Conservation (phyloP, 106 monocot species). For the Narthecium ossifragum region DNA sequence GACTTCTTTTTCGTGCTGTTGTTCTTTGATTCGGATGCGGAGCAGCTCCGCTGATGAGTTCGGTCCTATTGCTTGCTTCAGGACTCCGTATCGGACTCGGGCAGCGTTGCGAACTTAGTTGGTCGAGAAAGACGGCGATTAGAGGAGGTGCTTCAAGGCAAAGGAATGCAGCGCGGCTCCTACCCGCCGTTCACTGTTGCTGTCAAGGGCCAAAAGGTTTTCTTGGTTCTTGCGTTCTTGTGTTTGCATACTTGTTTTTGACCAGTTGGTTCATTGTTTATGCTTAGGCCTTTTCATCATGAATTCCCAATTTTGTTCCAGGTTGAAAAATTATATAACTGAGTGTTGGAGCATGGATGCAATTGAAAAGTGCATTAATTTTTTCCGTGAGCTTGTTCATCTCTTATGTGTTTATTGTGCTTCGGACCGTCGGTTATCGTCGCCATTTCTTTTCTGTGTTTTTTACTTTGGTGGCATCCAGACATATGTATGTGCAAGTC, state of each 20-base stretch:
- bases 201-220: slow-evolving; percentile 64
- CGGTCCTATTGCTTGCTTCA: neutral
- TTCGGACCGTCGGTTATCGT: too few species aligned
- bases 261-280: neutral
- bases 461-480: too few species aligned
- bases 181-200: slow-evolving; percentile 56
- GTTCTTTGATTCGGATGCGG: too few species aligned
- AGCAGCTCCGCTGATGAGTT: neutral
- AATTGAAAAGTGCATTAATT: neutral
- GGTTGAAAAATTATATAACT: neutral
- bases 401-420: neutral
- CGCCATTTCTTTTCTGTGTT: too few species aligned
- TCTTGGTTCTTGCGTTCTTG: neutral
- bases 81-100: neutral
- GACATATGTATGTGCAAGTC: too few species aligned
- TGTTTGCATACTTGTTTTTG: neutral
- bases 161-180: slow-evolving; percentile 50
- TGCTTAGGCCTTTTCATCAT: neutral
- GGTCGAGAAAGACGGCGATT: slow-evolving; percentile 43
- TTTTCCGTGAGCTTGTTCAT: too few species aligned
- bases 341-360: neutral
- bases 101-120: slow-evolving; percentile 14
- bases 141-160: slow-evolving; percentile 46
- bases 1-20: neutral
- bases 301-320: neutral